Evolutionary conservation across 306 rosid genomes (phyloP).

Genomic region (Canavalia ensiformis): DNA sequence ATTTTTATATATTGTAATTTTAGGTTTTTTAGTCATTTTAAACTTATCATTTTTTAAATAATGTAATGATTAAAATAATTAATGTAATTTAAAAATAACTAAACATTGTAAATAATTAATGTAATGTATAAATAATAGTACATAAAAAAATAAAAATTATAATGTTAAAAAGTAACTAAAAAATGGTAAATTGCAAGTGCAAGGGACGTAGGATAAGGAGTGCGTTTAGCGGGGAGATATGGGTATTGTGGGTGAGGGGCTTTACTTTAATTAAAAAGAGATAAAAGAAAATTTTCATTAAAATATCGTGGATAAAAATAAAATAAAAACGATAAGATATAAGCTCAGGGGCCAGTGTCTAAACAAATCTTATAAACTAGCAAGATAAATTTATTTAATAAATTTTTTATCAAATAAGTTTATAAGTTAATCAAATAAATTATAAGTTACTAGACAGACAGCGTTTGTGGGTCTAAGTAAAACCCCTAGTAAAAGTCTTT

Average conservation of each 20-base stretch:
- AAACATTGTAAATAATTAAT: too few species aligned
- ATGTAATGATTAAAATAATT: too few species aligned
- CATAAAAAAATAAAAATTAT: too few species aligned
- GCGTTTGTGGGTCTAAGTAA: background rate
- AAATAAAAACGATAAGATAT: background rate
- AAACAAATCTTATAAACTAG: background rate
- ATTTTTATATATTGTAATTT: background rate
- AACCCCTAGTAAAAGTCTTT: background rate
- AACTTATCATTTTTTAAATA: background rate
- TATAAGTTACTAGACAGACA: background rate
- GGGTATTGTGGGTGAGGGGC: background rate
- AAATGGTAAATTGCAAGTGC: background rate
- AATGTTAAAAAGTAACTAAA: background rate
- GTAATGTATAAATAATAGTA: too few species aligned
- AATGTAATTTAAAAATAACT: too few species aligned
- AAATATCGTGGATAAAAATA: background rate
- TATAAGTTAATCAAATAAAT: background rate
- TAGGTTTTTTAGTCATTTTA: background rate
- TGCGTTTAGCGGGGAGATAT: background rate
- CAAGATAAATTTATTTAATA: background rate
- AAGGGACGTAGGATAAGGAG: too few species aligned
- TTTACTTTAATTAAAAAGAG: background rate
- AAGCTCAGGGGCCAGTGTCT: background rate
- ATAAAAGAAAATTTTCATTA: background rate
- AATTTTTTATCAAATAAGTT: background rate